Evolutionary conservation across 2,329 filamentous ascomycete species (phyloP).

Genomic region (Colletotrichum brevisporum): DNA sequence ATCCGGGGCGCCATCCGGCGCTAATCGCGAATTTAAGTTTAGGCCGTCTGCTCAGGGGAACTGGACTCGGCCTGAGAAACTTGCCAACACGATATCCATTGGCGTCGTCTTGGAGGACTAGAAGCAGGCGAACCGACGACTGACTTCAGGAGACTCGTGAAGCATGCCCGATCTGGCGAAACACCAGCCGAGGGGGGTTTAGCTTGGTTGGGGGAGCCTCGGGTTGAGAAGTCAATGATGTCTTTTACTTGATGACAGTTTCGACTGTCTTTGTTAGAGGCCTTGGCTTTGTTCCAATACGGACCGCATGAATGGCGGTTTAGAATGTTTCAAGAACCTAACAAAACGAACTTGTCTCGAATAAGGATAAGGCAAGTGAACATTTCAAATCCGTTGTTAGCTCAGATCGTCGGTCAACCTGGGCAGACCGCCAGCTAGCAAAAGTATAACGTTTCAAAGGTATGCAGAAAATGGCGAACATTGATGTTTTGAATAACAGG

Average conservation of each 20-base stretch:
- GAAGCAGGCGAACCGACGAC: neutral
- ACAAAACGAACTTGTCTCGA: neutral
- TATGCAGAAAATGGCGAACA: too few relatives aligned
- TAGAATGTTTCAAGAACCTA: neutral
- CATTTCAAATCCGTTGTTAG: neutral
- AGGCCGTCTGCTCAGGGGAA: neutral
- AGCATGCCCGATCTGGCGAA: neutral
- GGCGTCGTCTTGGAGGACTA: neutral
- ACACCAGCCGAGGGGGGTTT: neutral
- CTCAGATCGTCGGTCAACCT: too few relatives aligned
- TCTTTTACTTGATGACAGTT: neutral
- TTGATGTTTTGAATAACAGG: too few relatives aligned
- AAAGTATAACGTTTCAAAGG: too few relatives aligned
- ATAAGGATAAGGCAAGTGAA: neutral
- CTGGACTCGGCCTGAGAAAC: neutral
- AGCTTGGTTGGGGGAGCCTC: too few relatives aligned
- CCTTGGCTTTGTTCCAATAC: neutral
- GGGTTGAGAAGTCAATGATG: conserved; percentile 4
- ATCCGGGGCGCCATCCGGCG: neutral
- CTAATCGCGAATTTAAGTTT: conserved; percentile 13
- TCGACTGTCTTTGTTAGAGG: neutral
- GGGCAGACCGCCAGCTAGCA: too few relatives aligned
- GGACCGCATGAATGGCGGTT: neutral
- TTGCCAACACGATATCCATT: neutral
- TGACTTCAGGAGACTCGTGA: conserved; percentile 2